phyloP scores from a whole-genome alignment of 2,329 filamentous ascomycete species.

The Alternaria gansuensis region DNA sequence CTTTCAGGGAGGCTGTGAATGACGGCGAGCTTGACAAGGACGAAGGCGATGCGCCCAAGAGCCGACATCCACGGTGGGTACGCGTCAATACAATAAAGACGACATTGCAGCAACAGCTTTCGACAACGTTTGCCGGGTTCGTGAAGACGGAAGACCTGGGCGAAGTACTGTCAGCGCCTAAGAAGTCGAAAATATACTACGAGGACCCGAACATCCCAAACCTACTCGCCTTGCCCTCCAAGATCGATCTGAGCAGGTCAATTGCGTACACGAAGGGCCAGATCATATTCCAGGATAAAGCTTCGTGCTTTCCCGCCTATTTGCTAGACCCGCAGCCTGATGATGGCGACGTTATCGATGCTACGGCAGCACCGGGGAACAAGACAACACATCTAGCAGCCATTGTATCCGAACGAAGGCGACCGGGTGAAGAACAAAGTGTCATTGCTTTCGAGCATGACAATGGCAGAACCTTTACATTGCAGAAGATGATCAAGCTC shows the following conservation, averaged over 20 bases:
- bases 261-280: constrained; percentile 77
- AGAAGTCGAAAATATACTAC: constrained; percentile 64
- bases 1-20: constrained; percentile 68
- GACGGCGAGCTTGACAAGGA: constrained; percentile 43
- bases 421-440: constrained; percentile 45
- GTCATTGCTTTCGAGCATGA: constrained; percentile 87
- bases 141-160: constrained; percentile 64
- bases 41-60: constrained; percentile 55
- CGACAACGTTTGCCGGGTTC: constrained; percentile 75
- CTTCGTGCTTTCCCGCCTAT: constrained; percentile 95
- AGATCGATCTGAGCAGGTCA: constrained; percentile 75
- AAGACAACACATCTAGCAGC: constrained; percentile 95
- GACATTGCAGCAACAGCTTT: constrained; percentile 74
- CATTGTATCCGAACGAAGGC: constrained; percentile 64
- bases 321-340: constrained; percentile 73
- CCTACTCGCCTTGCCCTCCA: constrained; percentile 78
- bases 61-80: constrained; percentile 84
- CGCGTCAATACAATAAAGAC: constrained; percentile 83
- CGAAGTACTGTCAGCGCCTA: constrained; percentile 61
- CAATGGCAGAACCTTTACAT: constrained; percentile 71
- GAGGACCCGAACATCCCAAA: constrained; percentile 86
- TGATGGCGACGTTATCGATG: constrained; percentile 85
- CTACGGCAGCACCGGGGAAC: constrained; percentile 93
- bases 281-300: constrained; percentile 94
- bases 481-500: constrained; percentile 83